Base-by-base conservation (phyloP, 2,329 filamentous ascomycete species). In the Teratosphaeria zuluensis region DNA sequence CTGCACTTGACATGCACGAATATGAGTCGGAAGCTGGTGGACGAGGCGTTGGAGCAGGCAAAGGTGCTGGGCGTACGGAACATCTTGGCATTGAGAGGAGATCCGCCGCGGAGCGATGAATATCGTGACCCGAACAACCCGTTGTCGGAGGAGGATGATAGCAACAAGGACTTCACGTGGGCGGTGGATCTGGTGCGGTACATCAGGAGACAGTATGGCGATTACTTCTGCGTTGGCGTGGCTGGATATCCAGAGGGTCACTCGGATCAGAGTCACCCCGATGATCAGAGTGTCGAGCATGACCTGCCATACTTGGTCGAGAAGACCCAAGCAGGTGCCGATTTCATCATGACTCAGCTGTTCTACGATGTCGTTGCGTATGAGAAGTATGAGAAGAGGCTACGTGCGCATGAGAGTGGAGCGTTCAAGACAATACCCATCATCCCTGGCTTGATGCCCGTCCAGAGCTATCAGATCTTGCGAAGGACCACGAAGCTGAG, bases 331-430 rank as follows among this genome's bases (percentile, higher is more conserved):
- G 94, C 94, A 3, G 94, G 94, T 1, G 94, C 92, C 55, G 92
- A 97, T 75, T 99, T 99, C 70, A 88, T 99, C 74, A 96, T 99
- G 90, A 97, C 94, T 0, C 94, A 99, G 74, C 81, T 99, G 8
- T 97, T 96, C 75, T 99, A 96, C 73, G 91, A 97, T 70, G 82
- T 91, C 28, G 80, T 88, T 3, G 89, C 89, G 19, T 99, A 95
- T 71, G 82, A 86, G 58, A 78, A 78, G 35, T 97, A 95, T 69
- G 92, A 97, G 76, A 81, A 78, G 63, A 83, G 80, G 55, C 74
- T 99, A 64, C 80, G 91, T 61, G 83, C 86, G 56, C 90, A 99
- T 69, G 84, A 89, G 54, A 95, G 89, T 68, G 90, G 90, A 3
- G 81, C 83, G 2, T 96, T 99, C 76, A 89, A 89, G 75, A 84